phyloP scores from a whole-genome alignment of 129 eudicot genomes.

The Flaveria robusta region DNA sequence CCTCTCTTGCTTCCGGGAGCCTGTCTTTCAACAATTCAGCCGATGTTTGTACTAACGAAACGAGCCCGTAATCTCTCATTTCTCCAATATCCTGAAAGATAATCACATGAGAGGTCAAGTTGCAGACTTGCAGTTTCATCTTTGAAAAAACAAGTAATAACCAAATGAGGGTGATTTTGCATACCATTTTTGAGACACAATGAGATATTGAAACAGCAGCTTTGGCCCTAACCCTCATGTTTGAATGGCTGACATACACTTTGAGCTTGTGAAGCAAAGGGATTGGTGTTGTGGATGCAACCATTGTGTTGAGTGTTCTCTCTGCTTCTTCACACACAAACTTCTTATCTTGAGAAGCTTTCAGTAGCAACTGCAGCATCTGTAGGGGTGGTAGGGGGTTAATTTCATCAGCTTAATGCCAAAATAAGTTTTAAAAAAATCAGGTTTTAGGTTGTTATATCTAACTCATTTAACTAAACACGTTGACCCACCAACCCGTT shows the following conservation, averaged over 20 bases:
- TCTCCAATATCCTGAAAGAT: slow-evolving; percentile 53
- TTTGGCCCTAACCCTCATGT: slow-evolving; percentile 87
- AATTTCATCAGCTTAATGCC: background rate
- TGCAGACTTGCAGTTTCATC: background rate
- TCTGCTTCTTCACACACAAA: slow-evolving; percentile 99
- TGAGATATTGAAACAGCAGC: slow-evolving; percentile 79
- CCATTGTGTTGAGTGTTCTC: slow-evolving; percentile 69
- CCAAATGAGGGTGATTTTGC: background rate
- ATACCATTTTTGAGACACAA: slow-evolving; percentile 84
- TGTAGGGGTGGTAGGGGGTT: slow-evolving; percentile 21
- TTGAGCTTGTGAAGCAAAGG: slow-evolving; percentile 71
- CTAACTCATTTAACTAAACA: background rate
- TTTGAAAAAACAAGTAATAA: background rate
- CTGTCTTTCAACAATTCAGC: slow-evolving; percentile 79
- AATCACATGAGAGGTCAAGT: background rate
- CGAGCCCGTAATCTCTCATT: slow-evolving; percentile 73
- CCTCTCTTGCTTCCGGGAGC: slow-evolving; percentile 98
- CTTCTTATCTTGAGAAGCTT: slow-evolving; percentile 90
- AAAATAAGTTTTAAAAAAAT: background rate
- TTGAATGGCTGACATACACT: slow-evolving; percentile 58
- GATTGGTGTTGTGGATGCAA: slow-evolving; percentile 64
- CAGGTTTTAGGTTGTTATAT: background rate
- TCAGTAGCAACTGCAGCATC: slow-evolving; percentile 78
- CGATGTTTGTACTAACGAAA: slow-evolving; percentile 50
- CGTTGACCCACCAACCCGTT: background rate